A percentile compares a stretch with the other conserved stretches of the same genome.
phyloP scores from a whole-genome alignment of 495 filamentous ascomycete species.

The Acidomyces sp. region DNA sequence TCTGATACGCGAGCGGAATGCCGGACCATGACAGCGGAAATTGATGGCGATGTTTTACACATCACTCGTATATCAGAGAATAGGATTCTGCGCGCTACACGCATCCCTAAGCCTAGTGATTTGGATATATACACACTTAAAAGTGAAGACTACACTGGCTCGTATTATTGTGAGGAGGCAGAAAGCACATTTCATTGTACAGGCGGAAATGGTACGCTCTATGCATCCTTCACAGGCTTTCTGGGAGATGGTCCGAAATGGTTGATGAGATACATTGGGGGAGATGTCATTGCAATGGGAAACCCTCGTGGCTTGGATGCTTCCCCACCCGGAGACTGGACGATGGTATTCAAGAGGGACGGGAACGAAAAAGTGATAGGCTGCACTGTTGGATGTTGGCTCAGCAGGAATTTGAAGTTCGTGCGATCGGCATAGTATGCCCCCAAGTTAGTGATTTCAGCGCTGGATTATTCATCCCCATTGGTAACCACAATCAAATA shows the following conservation, averaged over 20 bases:
- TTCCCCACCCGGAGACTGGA: constrained; percentile 12
- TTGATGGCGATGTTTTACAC: constrained; percentile 5
- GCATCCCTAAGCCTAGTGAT: neutral
- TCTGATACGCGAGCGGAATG: neutral
- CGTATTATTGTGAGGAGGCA: constrained; percentile 6
- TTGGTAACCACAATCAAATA: no score
- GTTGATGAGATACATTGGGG: constrained; percentile 7
- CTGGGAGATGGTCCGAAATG: constrained; percentile 9
- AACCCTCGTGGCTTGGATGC: constrained; percentile 5
- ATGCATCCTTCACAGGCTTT: constrained; percentile 12
- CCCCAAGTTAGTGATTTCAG: no score
- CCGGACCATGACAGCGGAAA: neutral
- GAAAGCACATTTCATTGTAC: constrained; percentile 6
- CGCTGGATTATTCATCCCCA: no score
- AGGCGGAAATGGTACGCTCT: constrained; percentile 2
- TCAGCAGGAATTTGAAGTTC: constrained; percentile 7
- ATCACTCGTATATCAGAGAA: constrained; percentile 1
- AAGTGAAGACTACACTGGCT: constrained; percentile 1
- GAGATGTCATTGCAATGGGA: constrained; percentile 3
- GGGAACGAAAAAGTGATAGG: constrained; percentile 1
- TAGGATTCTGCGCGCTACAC: neutral
- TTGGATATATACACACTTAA: no score
- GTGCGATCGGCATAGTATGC: no score
- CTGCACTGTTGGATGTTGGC: constrained; percentile 10
- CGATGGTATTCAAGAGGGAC: constrained; percentile 7